Conservation (phyloP, 2,329 filamentous ascomycete species). For the Cyclaneusma minus region DNA sequence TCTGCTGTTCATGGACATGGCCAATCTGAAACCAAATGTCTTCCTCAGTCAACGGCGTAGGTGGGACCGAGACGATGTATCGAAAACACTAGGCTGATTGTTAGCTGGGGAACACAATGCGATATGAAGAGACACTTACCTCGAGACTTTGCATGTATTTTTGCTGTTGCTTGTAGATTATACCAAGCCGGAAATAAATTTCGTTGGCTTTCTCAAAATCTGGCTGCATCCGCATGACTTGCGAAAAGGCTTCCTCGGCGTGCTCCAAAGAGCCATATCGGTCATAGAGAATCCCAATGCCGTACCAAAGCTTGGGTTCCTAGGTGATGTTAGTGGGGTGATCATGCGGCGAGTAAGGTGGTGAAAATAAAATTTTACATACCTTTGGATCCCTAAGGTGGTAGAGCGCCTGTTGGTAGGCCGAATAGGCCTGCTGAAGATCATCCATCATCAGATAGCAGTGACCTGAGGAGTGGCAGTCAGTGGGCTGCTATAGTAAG, state of each 20-base stretch:
- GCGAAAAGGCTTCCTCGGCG: constrained; percentile 93
- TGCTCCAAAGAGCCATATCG: constrained; percentile 92
- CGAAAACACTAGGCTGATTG: constrained; percentile 67
- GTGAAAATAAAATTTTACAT: constrained; percentile 8
- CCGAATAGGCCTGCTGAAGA: constrained; percentile 87
- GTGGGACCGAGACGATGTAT: constrained; percentile 89
- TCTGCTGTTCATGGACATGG: constrained; percentile 96
- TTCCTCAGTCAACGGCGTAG: constrained; percentile 83
- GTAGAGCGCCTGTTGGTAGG: constrained; percentile 89
- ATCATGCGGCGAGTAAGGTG: constrained; percentile 3
- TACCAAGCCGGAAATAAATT: constrained; percentile 96
- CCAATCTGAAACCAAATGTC: constrained; percentile 99
- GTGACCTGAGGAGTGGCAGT: constrained; percentile 46
- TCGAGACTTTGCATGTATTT: constrained; percentile 89
- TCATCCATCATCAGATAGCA: constrained; percentile 99
- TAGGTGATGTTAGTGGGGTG: constrained; percentile 19
- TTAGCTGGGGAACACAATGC: background rate
- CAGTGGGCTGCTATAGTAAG: constrained; percentile 8
- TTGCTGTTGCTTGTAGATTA: constrained; percentile 97
- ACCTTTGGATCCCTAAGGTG: constrained; percentile 90
- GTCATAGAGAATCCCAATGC: constrained; percentile 94
- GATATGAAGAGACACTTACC: constrained; percentile 32
- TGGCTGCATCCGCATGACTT: constrained; percentile 97
- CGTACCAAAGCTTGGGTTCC: constrained; percentile 98
- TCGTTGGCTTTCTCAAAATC: constrained; percentile 98